Conservation (phyloP, 2,329 filamentous ascomycete genomes). For the Fusarium aywerte region DNA sequence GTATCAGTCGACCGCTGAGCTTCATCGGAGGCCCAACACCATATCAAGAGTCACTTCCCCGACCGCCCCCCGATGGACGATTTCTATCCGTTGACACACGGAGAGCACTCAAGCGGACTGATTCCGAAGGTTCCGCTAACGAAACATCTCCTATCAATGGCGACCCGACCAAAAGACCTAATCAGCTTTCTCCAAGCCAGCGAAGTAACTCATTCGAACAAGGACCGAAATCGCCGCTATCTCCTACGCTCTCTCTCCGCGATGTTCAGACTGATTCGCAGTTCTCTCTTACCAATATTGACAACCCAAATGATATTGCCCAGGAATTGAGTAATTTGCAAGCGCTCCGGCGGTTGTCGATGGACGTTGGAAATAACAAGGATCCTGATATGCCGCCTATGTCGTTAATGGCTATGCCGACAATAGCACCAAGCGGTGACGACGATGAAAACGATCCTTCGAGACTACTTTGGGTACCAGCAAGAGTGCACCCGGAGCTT, state of each 20-base stretch:
- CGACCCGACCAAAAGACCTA: conserved; percentile 55
- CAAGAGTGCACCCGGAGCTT: conserved; percentile 91
- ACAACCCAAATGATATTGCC: conserved; percentile 86
- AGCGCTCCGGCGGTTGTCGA: conserved; percentile 90
- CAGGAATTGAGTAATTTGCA: conserved; percentile 94
- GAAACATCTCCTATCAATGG: conserved; percentile 46
- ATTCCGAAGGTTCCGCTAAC: conserved; percentile 57
- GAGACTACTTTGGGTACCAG: conserved; percentile 93
- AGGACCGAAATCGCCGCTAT: conserved; percentile 57
- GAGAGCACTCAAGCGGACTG: conserved; percentile 57
- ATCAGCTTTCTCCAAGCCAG: conserved; percentile 56
- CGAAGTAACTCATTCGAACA: conserved; percentile 56
- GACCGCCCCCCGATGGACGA: conserved; percentile 48
- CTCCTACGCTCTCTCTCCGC: conserved; percentile 64
- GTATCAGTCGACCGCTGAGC: conserved; percentile 74
- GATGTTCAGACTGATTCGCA: conserved; percentile 69
- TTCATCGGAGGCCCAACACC: conserved; percentile 69
- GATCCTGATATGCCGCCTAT: conserved; percentile 80
- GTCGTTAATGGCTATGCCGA: conserved; percentile 74
- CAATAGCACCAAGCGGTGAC: conserved; percentile 75
- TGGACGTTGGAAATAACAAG: conserved; percentile 82
- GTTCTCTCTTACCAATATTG: conserved; percentile 89
- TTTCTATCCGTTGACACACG: conserved; percentile 53
- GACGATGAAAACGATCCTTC: conserved; percentile 90
- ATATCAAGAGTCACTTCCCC: conserved; percentile 62